Conservation (phyloP, 2,329 filamentous ascomycete species). For the Epichloe festucae region DNA sequence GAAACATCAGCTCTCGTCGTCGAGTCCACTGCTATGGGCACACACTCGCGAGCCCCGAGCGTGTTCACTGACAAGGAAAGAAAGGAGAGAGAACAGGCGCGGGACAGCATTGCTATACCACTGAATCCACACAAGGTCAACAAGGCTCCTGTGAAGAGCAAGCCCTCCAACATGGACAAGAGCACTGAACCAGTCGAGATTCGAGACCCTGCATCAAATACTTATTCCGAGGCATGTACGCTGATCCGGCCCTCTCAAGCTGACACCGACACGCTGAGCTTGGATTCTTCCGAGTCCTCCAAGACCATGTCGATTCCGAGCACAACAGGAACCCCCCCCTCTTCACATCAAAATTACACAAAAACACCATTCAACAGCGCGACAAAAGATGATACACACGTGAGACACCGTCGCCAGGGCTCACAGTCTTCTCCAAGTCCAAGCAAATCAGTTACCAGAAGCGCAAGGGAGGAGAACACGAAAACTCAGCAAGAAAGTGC, state of each 20-base stretch:
- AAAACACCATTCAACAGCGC: not conserved
- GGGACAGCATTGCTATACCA: constrained; percentile 23
- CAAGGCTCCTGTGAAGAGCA: not conserved
- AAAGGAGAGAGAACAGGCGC: constrained; percentile 17
- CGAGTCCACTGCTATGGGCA: not conserved
- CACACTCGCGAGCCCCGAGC: constrained; percentile 9
- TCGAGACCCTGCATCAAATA: not conserved
- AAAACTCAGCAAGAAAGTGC: not conserved
- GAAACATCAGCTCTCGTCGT: not conserved
- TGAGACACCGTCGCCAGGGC: not conserved
- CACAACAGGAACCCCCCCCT: not conserved
- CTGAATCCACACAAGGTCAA: constrained; percentile 11
- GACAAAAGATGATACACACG: not conserved
- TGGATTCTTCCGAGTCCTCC: not conserved
- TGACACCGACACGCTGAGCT: not conserved
- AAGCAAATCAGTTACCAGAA: not conserved
- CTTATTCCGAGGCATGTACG: not conserved
- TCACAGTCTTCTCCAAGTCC: not conserved
- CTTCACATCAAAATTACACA: not conserved
- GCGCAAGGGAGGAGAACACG: not conserved
- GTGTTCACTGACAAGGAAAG: constrained; percentile 19
- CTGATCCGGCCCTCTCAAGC: not conserved
- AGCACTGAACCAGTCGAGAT: not conserved
- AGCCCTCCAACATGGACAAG: not conserved
- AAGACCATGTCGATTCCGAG: constrained; percentile 1